phyloP scores from a whole-genome alignment of 2,329 filamentous ascomycete genomes.

The Leptographium lundbergii region DNA sequence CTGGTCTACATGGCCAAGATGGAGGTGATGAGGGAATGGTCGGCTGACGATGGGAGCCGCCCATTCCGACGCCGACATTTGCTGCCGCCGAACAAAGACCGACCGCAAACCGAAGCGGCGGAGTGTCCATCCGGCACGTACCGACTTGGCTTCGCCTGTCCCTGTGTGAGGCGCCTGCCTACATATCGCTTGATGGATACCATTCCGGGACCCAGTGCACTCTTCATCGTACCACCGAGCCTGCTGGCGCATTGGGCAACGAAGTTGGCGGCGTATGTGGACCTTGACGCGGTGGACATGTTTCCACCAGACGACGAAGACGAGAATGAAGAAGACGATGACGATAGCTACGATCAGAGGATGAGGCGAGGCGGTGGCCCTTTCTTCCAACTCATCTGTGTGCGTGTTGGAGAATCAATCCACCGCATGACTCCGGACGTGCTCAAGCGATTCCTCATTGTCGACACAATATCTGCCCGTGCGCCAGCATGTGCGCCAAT shows the following conservation, averaged over 20 bases:
- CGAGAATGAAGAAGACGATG: not conserved
- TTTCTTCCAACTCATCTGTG: not conserved
- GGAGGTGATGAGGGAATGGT: not conserved
- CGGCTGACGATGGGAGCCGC: not conserved
- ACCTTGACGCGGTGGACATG: not conserved
- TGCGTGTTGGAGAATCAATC: not conserved
- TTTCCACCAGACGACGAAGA: not conserved
- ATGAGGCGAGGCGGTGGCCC: not conserved
- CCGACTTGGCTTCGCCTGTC: not conserved
- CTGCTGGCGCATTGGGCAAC: not conserved
- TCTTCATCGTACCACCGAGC: not conserved
- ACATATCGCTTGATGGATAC: not conserved
- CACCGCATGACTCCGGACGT: not conserved
- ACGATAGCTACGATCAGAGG: not conserved
- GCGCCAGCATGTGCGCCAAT: not conserved
- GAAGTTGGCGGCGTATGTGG: not conserved
- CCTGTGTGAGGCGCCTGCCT: not conserved
- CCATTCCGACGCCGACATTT: not conserved
- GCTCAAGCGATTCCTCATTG: not conserved
- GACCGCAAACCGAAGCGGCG: not conserved
- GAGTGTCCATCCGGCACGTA: not conserved
- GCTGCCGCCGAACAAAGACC: not conserved
- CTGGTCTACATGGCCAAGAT: not conserved
- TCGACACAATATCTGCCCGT: not conserved
- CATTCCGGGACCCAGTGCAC: not conserved